Conservation (phyloP, 2,329 filamentous ascomycete genomes). For the Cyclaneusma minus region DNA sequence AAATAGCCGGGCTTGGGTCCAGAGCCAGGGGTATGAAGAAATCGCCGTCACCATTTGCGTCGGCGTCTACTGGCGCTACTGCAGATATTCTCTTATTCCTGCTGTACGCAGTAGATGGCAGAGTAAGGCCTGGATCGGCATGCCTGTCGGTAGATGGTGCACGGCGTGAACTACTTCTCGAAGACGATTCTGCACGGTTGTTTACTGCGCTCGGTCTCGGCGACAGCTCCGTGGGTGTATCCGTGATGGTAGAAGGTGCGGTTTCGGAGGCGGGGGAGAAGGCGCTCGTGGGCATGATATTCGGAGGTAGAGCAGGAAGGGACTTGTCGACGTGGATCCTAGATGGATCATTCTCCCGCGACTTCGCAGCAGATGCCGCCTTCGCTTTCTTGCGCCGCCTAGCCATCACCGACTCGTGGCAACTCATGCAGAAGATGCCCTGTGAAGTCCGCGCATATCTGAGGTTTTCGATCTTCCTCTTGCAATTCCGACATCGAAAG, state of each 20-base stretch:
- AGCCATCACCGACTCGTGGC: conserved; percentile 93
- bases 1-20: conserved; percentile 48
- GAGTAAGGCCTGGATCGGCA: conserved; percentile 38
- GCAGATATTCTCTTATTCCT: conserved; percentile 55
- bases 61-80: conserved; percentile 25
- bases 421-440: conserved; percentile 98
- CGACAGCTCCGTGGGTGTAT: conserved; percentile 55
- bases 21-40: conserved; percentile 66
- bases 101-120: conserved; percentile 66
- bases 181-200: conserved; percentile 35
- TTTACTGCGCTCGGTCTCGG: conserved; percentile 40
- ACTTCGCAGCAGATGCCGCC: conserved; percentile 39
- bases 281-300: conserved; percentile 44
- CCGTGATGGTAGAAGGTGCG: conserved; percentile 43
- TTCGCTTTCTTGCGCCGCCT: conserved; percentile 77
- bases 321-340: conserved; percentile 78
- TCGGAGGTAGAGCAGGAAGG: conserved; percentile 75
- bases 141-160: conserved; percentile 38
- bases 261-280: conserved; percentile 41
- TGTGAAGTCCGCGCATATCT: conserved; percentile 95
- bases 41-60: conserved; percentile 34
- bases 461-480: conserved; percentile 95
- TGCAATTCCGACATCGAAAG: conserved; percentile 96
- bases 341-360: conserved; percentile 45
- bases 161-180: conserved; percentile 33